Percentiles rank a stretch among this genome's conserved stretches.
Conservation (phyloP, 306 rosid genomes). For the Vicia faba region DNA sequence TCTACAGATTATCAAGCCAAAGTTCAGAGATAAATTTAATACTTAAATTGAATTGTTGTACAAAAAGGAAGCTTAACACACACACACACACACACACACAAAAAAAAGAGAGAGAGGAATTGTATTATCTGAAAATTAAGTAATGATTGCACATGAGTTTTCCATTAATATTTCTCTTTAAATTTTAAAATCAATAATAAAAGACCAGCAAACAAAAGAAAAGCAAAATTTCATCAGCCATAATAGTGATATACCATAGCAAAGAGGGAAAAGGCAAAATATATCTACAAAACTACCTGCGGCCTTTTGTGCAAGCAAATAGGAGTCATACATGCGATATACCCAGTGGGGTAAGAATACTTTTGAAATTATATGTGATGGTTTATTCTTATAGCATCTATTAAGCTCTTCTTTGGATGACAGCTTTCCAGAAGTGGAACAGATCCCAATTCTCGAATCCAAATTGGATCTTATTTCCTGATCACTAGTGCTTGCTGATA, state of each 20-base stretch:
- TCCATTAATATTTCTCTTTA: constrained; percentile 20
- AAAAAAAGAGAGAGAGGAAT: neutral
- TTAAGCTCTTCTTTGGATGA: constrained; percentile 45
- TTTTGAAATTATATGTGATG: constrained; percentile 55
- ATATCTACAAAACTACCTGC: constrained; percentile 61
- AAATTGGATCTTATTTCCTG: constrained; percentile 46
- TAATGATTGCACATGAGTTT: constrained; percentile 2
- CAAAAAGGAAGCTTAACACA: constrained; percentile 1
- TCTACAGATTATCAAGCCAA: constrained; percentile 50
- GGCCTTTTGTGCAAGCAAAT: constrained; percentile 79
- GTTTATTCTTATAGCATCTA: constrained; percentile 40
- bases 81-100: neutral
- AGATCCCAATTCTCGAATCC: constrained; percentile 45
- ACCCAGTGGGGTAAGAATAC: constrained; percentile 91
- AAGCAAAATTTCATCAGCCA: constrained; percentile 18
- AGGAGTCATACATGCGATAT: constrained; percentile 86
- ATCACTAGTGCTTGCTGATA: constrained; percentile 55
- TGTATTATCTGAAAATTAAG: constrained; percentile 15
- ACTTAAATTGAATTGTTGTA: constrained; percentile 19
- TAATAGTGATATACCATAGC: constrained; percentile 9
- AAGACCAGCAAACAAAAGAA: constrained; percentile 19
- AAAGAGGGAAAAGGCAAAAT: constrained; percentile 14
- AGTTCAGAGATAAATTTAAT: constrained; percentile 10
- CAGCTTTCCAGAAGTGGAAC: constrained; percentile 53
- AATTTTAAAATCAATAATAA: constrained; percentile 32